Base-by-base conservation (phyloP, 768 basidiomycete species). In the Crucibulum laeve region DNA sequence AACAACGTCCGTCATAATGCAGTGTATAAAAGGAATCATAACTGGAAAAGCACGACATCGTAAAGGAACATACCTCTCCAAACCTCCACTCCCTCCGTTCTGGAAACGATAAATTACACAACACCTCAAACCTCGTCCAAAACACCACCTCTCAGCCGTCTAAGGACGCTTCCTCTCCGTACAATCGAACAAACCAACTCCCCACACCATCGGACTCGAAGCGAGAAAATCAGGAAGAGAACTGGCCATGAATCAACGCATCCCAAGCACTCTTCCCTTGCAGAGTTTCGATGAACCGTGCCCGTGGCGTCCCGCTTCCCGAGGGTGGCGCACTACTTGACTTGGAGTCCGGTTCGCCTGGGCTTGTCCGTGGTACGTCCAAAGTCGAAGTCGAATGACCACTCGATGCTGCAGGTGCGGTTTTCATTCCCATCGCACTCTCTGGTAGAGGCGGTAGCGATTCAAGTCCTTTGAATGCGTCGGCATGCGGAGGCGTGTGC, bases 221-320 rank as follows among this genome's bases (percentile, higher is more conserved):
- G n/a, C n/a, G n/a, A 8, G 28, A 30, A n/a, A 10, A 30, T 30
- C 28, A 30, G 28, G 28, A 30, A n/a, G 80, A 74, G 56, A 79
- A 82, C 25, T 78, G 77, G 24, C 82, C 82, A 54, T 84, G 82
- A 34, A 84, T 77, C 45, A 84, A 61, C 2, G 80, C 80, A 47
- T 84, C 82, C 79, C 79, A 84, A 13, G 79, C 77, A 44, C 76
- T 76, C 63, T 82, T 80, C 19, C 68, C 68, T 57, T 79, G 75
- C 45, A 84, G 60, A 38, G 79, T 76, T 58, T 77, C 68, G 48
- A 84, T 55, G 51, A 81, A 77, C 54, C 70, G 76, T 40, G 71
- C 63, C 40, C 69, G 68, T 13, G 71, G 68, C 5, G 64, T 58
- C 7, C 58, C 58, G 18, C 49, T 55, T 24, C 59, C 59, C 18